phyloP scores from a whole-genome alignment of 768 basidiomycete genomes.

The Royoungia palumana region DNA sequence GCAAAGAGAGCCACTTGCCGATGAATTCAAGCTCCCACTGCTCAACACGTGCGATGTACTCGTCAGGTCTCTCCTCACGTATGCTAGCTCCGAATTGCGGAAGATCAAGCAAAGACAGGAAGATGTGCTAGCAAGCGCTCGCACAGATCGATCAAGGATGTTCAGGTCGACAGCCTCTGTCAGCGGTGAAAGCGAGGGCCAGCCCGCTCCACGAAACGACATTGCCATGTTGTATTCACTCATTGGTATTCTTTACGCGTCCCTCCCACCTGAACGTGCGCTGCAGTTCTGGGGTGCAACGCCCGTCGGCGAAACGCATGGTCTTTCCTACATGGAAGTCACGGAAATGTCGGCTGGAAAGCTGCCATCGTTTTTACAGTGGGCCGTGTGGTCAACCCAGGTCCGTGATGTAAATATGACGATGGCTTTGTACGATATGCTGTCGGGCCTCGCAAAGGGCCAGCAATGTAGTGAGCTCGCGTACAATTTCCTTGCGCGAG shows the following conservation, averaged over 20 bases:
- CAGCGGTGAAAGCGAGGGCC: conserved; percentile 39
- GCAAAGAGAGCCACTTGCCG: conserved; percentile 37
- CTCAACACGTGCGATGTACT: conserved; percentile 68
- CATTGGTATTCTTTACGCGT: conserved; percentile 75
- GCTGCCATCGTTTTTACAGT: conserved; percentile 77
- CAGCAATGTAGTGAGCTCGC: conserved; percentile 82
- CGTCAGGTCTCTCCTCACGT: conserved; percentile 65
- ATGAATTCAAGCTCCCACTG: conserved; percentile 50
- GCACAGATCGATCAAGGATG: conserved; percentile 58
- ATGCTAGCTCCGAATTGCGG: conserved; percentile 76
- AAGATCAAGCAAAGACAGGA: conserved; percentile 91
- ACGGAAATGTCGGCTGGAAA: conserved; percentile 61
- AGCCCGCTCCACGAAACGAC: conserved; percentile 67
- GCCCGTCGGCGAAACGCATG: conserved; percentile 39
- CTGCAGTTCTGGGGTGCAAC: conserved; percentile 85
- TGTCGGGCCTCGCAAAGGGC: conserved; percentile 78
- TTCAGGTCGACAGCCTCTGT: conserved; percentile 45
- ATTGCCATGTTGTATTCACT: conserved; percentile 82
- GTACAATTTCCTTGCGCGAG: conserved; percentile 83
- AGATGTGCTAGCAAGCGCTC: conserved; percentile 68
- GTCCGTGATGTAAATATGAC: conserved; percentile 68
- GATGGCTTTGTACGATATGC: conserved; percentile 85
- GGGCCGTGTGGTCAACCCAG: conserved; percentile 87
- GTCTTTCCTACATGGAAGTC: conserved; percentile 52
- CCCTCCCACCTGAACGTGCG: conserved; percentile 70